Evolutionary conservation across 176 grass and related monocot genomes (phyloP).

Genomic region (Aegilops bicornis): DNA sequence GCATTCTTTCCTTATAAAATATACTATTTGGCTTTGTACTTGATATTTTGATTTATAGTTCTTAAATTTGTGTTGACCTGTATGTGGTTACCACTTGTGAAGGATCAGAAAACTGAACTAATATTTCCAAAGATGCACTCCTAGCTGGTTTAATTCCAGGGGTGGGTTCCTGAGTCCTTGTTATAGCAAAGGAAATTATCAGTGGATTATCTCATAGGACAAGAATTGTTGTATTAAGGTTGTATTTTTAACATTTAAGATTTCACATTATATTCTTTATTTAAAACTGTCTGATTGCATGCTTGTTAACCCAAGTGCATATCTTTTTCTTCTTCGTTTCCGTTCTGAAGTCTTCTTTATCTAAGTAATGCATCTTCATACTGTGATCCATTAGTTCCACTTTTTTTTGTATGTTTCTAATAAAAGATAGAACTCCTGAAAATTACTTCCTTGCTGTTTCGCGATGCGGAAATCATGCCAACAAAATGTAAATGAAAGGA

Average conservation of each 20-base stretch:
- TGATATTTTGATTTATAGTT: background rate
- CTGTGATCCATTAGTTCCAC: background rate
- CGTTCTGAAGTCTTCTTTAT: background rate
- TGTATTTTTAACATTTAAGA: background rate
- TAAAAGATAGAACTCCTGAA: background rate
- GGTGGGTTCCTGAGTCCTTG: background rate
- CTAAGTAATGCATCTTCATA: background rate
- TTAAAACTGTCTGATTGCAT: background rate
- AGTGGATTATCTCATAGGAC: background rate
- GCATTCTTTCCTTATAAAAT: background rate
- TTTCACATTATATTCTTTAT: background rate
- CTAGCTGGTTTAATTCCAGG: background rate
- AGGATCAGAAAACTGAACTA: background rate
- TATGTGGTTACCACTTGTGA: background rate
- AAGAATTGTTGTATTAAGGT: background rate
- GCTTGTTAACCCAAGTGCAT: background rate
- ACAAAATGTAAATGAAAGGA: background rate
- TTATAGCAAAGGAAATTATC: background rate
- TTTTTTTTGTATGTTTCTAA: background rate
- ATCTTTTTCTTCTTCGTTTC: background rate
- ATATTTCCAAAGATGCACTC: background rate
- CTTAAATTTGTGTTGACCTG: background rate
- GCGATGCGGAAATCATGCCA: background rate
- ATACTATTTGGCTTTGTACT: background rate
- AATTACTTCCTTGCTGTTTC: background rate